These are phyloP conservation scores for Serpula lacrymans DNA, from an alignment of 768 basidiomycete species.

Conservation along the genomic window DNA sequence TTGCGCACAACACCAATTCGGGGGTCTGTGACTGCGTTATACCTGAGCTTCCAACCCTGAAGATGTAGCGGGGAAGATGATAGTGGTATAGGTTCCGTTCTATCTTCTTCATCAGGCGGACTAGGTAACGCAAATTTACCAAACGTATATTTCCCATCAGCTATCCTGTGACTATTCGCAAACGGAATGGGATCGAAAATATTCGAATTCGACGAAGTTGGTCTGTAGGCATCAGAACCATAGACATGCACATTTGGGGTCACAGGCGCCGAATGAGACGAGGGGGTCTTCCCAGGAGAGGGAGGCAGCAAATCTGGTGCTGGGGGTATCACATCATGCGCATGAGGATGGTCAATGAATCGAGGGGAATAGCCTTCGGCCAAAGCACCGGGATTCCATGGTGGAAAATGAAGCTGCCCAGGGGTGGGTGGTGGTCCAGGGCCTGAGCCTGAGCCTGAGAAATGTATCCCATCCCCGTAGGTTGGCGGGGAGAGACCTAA, in stretches of 20 bases:
- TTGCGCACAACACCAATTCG: slow-evolving; percentile 65
- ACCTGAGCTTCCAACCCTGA: slow-evolving; percentile 49
- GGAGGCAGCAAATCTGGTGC: slow-evolving; percentile 44
- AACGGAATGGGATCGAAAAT: slow-evolving; percentile 78
- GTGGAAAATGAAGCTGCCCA: slow-evolving; percentile 24
- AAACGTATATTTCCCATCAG: slow-evolving; percentile 70
- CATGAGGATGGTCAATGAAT: slow-evolving; percentile 16
- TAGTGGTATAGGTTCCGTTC: slow-evolving; percentile 22
- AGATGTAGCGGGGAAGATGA: slow-evolving; percentile 14
- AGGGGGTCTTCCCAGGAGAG: slow-evolving; percentile 50
- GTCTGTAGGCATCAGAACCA: slow-evolving; percentile 22
- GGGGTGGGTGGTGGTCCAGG: slow-evolving; percentile 12
- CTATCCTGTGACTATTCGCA: slow-evolving; percentile 52
- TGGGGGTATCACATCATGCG: slow-evolving; percentile 24
- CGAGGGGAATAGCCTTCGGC: slow-evolving; percentile 18
- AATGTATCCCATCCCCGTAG: slow-evolving; percentile 21
- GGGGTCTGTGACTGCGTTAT: slow-evolving; percentile 65
- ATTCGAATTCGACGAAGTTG: slow-evolving; percentile 17
- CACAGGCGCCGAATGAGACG: slow-evolving; percentile 42
- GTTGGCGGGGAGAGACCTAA: slow-evolving; percentile 31
- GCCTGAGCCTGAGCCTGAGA: slow-evolving; percentile 22
- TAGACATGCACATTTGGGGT: slow-evolving; percentile 52
- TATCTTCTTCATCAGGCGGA: slow-evolving; percentile 52
- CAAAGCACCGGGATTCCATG: slow-evolving; percentile 25
- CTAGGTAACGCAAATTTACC: slow-evolving; percentile 75